Base-by-base conservation (phyloP, 2,329 filamentous ascomycete species). In the Leptoxyphium fumago region DNA sequence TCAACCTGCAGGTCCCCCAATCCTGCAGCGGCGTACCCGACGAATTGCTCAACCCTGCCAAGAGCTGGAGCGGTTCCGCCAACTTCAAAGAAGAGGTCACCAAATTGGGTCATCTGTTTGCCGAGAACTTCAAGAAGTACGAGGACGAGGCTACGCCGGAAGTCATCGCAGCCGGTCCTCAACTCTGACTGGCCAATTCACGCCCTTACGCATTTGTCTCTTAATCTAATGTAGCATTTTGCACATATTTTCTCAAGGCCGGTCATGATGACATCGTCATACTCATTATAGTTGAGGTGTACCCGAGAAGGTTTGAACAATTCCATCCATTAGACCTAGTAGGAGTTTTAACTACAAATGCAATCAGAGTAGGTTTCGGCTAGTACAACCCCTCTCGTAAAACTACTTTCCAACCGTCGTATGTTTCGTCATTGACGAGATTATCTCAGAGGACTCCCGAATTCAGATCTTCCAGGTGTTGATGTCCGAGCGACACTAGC, bases 51-150 rank as follows among this genome's bases (percentile, higher is more conserved):
- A 96, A 98, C 78, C 91, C 91, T 52, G 80, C 82, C 68, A 88
- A 82, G 65, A 84, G 83, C 56, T 98, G 91, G 91, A 93, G 82
- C 36, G 82, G 85, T 40, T 71, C 74, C 42, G 79, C 85, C 13
- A 82, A 81, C 69, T 96, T 96, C 77, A 75, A 80, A 60, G 72
- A 72, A 43, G 89, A 95, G 67, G 89, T 96, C 39, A 81, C 74
- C 65, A 96, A 95, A 75, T 80, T 98, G 30, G 91, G 81, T 57
- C 72, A 69, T 51, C 77, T 96, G 50, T 98, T 98, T 75, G 78
- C 81, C 60, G 85, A 95, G 70, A 98, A 98, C 77, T 98, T 98
- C 71, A 79, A 86, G 73, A 94, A 95, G 75, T 94, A 94, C 71
- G 71, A 78, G 55, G 77, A 76, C 54, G 81, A 94, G 66, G 86